phyloP scores from a whole-genome alignment of 1,284 basidiomycete genomes.

The Cryptococcus hybrid region DNA sequence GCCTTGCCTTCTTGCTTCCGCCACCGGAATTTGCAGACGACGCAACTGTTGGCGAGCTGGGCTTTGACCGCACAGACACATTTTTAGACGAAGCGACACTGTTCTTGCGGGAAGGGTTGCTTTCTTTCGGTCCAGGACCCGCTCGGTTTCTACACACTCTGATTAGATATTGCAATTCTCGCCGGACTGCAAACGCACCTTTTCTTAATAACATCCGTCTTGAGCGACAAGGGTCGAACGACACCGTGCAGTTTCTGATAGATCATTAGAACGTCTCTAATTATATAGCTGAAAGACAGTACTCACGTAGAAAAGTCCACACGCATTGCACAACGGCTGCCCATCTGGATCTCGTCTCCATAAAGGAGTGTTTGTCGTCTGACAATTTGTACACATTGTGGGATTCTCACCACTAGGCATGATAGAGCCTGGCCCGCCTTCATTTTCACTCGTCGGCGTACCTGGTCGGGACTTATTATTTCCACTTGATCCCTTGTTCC shows the following conservation, averaged over 20 bases:
- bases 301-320: conserved; percentile 85
- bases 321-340: conserved; percentile 86
- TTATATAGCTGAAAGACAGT: conserved; percentile 16
- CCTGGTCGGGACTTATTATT: neutral
- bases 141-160: conserved; percentile 15
- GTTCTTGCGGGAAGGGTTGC: conserved; percentile 13
- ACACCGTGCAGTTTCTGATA: conserved; percentile 88
- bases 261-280: conserved; percentile 5
- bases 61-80: neutral
- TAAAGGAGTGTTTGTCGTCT: conserved; percentile 91
- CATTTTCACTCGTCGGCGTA: conserved; percentile 6
- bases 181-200: conserved; percentile 56
- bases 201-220: conserved; percentile 98
- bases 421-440: conserved; percentile 19
- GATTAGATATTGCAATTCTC: neutral
- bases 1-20: conserved; percentile 12
- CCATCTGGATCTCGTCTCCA: conserved; percentile 96
- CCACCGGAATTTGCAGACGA: neutral
- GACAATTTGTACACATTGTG: conserved; percentile 90
- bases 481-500: conserved; percentile 1
- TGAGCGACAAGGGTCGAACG: conserved; percentile 85
- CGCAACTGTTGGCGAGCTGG: neutral
- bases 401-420: conserved; percentile 59
- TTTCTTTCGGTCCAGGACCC: conserved; percentile 22
- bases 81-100: conserved; percentile 4